These are phyloP conservation scores for Endocladia muricata DNA, from an alignment of 31 red algal genomes.

Conservation along the genomic window DNA sequence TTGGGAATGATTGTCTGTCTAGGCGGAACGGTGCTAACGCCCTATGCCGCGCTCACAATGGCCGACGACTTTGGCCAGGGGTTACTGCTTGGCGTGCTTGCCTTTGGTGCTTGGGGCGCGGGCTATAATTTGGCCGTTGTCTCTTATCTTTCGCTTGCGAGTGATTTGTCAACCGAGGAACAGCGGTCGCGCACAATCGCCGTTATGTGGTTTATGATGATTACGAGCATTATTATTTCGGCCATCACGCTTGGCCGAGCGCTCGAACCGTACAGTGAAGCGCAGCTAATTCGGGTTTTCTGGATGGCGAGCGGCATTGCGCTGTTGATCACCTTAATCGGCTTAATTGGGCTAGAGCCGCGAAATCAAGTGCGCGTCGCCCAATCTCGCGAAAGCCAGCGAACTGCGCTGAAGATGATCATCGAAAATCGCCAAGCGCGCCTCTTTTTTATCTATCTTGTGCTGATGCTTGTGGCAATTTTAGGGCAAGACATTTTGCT, in stretches of 20 bases:
- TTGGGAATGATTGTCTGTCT: neutral
- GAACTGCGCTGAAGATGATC: neutral
- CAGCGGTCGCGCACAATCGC: neutral
- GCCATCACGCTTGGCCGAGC: neutral
- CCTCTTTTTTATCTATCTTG: neutral
- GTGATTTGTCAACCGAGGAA: neutral
- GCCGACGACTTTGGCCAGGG: neutral
- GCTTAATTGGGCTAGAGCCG: neutral
- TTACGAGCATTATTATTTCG: neutral
- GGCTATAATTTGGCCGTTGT: neutral
- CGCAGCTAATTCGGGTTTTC: neutral
- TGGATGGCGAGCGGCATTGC: too few species aligned
- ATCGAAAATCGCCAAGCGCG: neutral
- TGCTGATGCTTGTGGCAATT: neutral
- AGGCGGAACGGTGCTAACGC: neutral
- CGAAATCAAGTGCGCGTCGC: neutral
- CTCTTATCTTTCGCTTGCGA: neutral
- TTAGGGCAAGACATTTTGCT: neutral
- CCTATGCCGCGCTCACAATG: neutral
- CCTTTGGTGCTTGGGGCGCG: neutral
- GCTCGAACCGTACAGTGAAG: neutral
- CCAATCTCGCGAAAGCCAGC: neutral
- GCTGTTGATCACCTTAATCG: neutral
- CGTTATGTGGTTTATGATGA: neutral
- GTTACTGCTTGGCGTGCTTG: neutral